Evolutionary conservation across 1,284 basidiomycete genomes (phyloP).

Genomic region (Phellopilus nigrolimitatus): DNA sequence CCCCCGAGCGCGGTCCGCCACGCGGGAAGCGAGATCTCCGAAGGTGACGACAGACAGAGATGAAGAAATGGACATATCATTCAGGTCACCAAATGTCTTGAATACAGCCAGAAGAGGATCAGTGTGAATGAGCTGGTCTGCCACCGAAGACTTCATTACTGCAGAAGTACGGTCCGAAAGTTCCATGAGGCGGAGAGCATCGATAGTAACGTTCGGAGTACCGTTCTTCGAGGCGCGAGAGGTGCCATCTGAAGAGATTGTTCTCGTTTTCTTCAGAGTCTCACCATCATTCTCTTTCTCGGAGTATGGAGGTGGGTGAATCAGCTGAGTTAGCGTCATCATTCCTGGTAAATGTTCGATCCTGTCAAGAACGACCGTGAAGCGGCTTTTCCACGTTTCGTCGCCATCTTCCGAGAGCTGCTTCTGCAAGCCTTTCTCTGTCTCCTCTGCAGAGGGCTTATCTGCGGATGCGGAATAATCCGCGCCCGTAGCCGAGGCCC

Average conservation of each 20-base stretch:
- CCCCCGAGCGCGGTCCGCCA: slow-evolving; percentile 46
- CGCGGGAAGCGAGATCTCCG: slow-evolving; percentile 49
- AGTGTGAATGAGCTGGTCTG: slow-evolving; percentile 46
- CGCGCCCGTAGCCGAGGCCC: slow-evolving; percentile 40
- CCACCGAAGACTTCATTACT: slow-evolving; percentile 61
- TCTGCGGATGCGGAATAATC: slow-evolving; percentile 42
- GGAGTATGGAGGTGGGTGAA: slow-evolving; percentile 39
- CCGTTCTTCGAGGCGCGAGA: neutral
- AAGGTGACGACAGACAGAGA: slow-evolving; percentile 54
- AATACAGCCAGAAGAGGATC: slow-evolving; percentile 63
- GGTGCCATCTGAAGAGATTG: neutral
- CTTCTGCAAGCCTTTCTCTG: slow-evolving; percentile 15
- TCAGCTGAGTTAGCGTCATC: slow-evolving; percentile 66
- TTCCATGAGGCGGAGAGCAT: slow-evolving; percentile 59
- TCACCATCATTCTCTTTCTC: slow-evolving; percentile 3
- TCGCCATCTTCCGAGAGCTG: slow-evolving; percentile 20
- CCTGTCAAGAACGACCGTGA: slow-evolving; percentile 87
- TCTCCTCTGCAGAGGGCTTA: slow-evolving; percentile 26
- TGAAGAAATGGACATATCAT: slow-evolving; percentile 47
- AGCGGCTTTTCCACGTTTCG: slow-evolving; percentile 44
- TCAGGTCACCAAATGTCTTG: slow-evolving; percentile 55
- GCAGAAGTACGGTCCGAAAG: slow-evolving; percentile 66
- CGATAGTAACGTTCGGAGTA: slow-evolving; percentile 25
- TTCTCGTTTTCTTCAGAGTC: slow-evolving; percentile 3
- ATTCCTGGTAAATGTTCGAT: slow-evolving; percentile 81